Base-by-base conservation (phyloP, 208 protist species). In the Lotmaria passim region DNA sequence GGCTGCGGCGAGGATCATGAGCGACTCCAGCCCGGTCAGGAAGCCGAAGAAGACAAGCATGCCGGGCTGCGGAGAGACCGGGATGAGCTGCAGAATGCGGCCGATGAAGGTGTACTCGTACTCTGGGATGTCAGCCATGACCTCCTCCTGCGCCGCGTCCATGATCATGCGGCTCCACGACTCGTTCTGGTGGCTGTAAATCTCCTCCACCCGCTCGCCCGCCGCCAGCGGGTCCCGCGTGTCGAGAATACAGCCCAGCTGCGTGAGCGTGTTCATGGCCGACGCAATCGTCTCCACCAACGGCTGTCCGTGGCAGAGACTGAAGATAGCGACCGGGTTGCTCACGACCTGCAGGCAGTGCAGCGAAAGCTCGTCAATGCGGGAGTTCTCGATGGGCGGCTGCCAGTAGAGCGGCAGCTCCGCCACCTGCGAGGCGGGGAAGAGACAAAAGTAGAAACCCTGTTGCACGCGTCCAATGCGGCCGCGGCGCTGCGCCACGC, bases 391-490 rank as follows among this genome's bases (percentile, higher is more conserved):
- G 21, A 81, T 69, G 14, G 78, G 63, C 48, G 72, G 51, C 85
- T 79, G 61, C 47, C 55, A 56, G 77, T 78, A 52, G 58, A 65
- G 48, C 66, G 78, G 23, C 39, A 88, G 83, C 51, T 78, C 78
- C 26, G 75, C 73, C 8, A 91, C 75, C 36, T 88, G 82, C 14
- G 48, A 64, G 2, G 58, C 80, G 61, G 57, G 90, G 50, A 84
- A 96, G 58, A 71, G 75, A 80, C 73, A 93, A 78, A 80, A 75
- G 83, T 93, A 91, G 55, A 93, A 95, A 17, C 87, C 91, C 48
- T 93, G 91, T 60, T 96, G 87, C 24, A 91, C 83, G 3, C 91
- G 87, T 1, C 91, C 91, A n/a, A 94, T 73, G 56, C 91, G 88
- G 7, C 91, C 91, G 41, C 84, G 82, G 24, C 91, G 89, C 74